phyloP scores from a whole-genome alignment of 2,329 filamentous ascomycete species.

The Phaeophleospora eucalypticola region DNA sequence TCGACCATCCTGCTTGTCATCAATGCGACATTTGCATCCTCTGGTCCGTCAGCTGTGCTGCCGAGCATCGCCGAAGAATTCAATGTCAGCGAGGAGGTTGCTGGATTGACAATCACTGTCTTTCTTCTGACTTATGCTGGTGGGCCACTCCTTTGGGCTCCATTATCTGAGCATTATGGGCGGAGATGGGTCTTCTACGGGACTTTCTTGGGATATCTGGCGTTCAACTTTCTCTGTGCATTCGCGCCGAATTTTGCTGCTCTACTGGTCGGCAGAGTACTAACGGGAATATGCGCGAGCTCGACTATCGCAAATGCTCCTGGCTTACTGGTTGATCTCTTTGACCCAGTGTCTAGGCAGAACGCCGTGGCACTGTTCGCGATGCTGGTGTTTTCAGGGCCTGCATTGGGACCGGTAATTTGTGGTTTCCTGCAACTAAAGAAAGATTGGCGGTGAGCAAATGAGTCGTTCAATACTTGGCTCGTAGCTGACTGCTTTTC shows the following conservation, averaged over 20 bases:
- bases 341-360: conserved; percentile 50
- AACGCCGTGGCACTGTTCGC: conserved; percentile 51
- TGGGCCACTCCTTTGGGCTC: conserved; percentile 61
- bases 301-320: conserved; percentile 42
- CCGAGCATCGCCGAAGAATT: conserved; percentile 44
- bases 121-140: conserved; percentile 50
- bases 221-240: conserved; percentile 52
- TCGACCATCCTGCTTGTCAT: conserved; percentile 45
- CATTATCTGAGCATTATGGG: conserved; percentile 62
- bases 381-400: conserved; percentile 52
- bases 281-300: conserved; percentile 54
- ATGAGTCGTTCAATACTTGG: too few relatives aligned
- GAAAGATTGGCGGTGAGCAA: too few relatives aligned
- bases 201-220: conserved; percentile 38
- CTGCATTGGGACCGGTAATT: too few relatives aligned
- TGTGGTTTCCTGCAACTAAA: too few relatives aligned
- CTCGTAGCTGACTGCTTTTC: too few relatives aligned
- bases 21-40: conserved; percentile 54
- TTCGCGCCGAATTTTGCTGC: conserved; percentile 53
- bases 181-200: conserved; percentile 51
- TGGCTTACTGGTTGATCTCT: conserved; percentile 53
- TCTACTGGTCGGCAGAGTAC: conserved; percentile 53
- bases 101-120: conserved; percentile 29
- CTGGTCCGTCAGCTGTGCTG: conserved; percentile 37
- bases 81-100: conserved; percentile 44